These are phyloP conservation scores for Passalora sequoiae DNA, from an alignment of 2,329 filamentous ascomycete genomes.

Conservation along the genomic window DNA sequence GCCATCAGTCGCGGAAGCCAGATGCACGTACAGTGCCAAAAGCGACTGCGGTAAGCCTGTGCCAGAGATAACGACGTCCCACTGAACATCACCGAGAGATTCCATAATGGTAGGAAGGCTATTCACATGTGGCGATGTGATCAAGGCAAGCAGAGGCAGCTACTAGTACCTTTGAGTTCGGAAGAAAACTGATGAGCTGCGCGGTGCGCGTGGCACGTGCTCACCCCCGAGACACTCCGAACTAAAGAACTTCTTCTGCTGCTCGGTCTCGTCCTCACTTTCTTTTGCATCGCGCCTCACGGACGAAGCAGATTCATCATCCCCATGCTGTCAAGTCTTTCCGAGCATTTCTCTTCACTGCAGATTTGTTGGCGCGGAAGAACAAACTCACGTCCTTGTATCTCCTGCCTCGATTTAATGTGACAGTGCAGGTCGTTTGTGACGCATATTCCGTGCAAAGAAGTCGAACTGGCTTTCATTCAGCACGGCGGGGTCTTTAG, in stretches of 20 bases:
- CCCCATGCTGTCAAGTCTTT: constrained; percentile 23
- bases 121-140: constrained; percentile 9
- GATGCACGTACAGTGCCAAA: constrained; percentile 47
- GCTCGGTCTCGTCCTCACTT: constrained; percentile 11
- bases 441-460: constrained; percentile 37
- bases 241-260: constrained; percentile 8
- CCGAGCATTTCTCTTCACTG: constrained; percentile 43
- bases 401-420: constrained; percentile 48
- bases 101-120: constrained; percentile 40
- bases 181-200: neutral
- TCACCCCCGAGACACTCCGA: too few relatives aligned
- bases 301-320: constrained; percentile 20
- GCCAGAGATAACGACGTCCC: constrained; percentile 51
- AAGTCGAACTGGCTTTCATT: too few relatives aligned
- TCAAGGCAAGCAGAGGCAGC: constrained; percentile 6
- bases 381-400: constrained; percentile 44
- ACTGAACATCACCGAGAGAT: constrained; percentile 46
- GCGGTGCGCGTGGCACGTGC: neutral
- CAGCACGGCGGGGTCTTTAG: too few relatives aligned
- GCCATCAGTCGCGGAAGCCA: constrained; percentile 12
- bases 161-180: constrained; percentile 1
- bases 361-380: constrained; percentile 39
- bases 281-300: constrained; percentile 30
- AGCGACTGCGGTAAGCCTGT: constrained; percentile 51
- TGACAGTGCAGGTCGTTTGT: constrained; percentile 49